A percentile compares a stretch with the other conserved stretches of the same genome.
Evolutionary conservation across 257 asterid species (phyloP).

Genomic region (Ocimum tenuiflorum): DNA sequence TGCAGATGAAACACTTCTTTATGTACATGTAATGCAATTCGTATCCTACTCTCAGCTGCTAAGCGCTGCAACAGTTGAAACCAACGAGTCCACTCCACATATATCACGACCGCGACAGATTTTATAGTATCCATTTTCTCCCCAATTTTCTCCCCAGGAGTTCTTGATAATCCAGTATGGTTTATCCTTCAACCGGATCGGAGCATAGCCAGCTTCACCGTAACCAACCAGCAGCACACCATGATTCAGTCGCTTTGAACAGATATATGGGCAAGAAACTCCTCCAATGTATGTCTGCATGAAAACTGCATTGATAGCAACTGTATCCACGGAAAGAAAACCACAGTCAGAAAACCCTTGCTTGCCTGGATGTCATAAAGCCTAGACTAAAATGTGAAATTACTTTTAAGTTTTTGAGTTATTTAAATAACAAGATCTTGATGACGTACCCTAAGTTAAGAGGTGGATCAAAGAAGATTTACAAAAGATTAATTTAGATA

Average conservation of each 20-base stretch:
- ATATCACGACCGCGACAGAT: conserved; percentile 3
- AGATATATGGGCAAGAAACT: conserved; percentile 6
- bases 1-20: conserved; percentile 15
- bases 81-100: conserved; percentile 13
- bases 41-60: conserved; percentile 18
- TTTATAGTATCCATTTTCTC: conserved; percentile 9
- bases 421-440: too few species aligned
- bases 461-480: too few species aligned
- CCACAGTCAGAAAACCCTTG: too few species aligned
- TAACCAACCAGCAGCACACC: conserved; percentile 7
- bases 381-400: too few species aligned
- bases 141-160: conserved; percentile 10
- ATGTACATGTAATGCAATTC: conserved; percentile 18
- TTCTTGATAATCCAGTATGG: conserved; percentile 10
- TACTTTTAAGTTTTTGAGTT: too few species aligned
- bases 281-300: conserved; percentile 13
- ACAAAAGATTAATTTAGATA: too few species aligned
- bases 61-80: conserved; percentile 22
- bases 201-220: conserved; percentile 8
- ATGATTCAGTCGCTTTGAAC: conserved; percentile 11
- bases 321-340: not conserved
- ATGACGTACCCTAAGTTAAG: too few species aligned
- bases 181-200: conserved; percentile 7
- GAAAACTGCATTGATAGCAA: conserved; percentile 12
- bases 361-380: too few species aligned